Percentiles rank a stretch among this genome's conserved stretches.
These are phyloP conservation scores for Discostella stelligeroides DNA, from an alignment of 108 stramenopile genomes.

Conservation along the genomic window DNA sequence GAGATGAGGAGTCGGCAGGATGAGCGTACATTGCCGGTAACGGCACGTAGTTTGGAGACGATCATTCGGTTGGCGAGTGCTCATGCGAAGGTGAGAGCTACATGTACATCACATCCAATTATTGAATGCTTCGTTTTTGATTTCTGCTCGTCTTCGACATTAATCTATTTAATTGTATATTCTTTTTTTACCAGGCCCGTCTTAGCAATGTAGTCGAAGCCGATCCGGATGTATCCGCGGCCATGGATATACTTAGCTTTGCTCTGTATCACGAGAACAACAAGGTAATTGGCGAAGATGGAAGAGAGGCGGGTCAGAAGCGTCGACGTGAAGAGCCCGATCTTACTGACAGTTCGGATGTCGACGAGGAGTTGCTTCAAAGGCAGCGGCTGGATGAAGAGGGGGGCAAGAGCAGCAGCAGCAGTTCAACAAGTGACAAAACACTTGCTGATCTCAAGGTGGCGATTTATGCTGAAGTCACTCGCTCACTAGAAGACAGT, in stretches of 20 bases:
- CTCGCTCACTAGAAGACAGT: constrained; percentile 48
- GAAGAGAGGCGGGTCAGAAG: constrained; percentile 15
- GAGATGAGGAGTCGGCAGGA: constrained; percentile 93
- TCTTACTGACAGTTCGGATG: constrained; percentile 46
- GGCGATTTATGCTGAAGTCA: constrained; percentile 53
- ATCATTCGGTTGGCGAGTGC: constrained; percentile 97
- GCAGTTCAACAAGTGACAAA: neutral
- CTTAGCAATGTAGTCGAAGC: constrained; percentile 73
- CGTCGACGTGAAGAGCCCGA: constrained; percentile 35
- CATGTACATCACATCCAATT: too few species aligned
- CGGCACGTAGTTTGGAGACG: constrained; percentile 98
- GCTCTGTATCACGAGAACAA: constrained; percentile 87
- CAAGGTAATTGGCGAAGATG: constrained; percentile 27
- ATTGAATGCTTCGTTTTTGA: constrained; percentile 3
- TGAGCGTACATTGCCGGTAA: constrained; percentile 90
- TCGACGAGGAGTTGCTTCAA: constrained; percentile 34
- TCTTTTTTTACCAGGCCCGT: constrained; percentile 45
- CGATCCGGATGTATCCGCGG: constrained; percentile 73
- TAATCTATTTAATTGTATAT: neutral
- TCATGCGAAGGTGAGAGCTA: constrained; percentile 91
- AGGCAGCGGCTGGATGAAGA: constrained; percentile 37
- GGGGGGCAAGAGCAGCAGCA: constrained; percentile 3
- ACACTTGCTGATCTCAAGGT: constrained; percentile 46
- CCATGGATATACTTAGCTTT: constrained; percentile 89
- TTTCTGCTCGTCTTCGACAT: neutral